A percentile compares a stretch with the other conserved stretches of the same genome.
These are phyloP conservation scores for Oldenlandia corymbosa DNA, from an alignment of 257 asterid genomes.

Conservation along the genomic window DNA sequence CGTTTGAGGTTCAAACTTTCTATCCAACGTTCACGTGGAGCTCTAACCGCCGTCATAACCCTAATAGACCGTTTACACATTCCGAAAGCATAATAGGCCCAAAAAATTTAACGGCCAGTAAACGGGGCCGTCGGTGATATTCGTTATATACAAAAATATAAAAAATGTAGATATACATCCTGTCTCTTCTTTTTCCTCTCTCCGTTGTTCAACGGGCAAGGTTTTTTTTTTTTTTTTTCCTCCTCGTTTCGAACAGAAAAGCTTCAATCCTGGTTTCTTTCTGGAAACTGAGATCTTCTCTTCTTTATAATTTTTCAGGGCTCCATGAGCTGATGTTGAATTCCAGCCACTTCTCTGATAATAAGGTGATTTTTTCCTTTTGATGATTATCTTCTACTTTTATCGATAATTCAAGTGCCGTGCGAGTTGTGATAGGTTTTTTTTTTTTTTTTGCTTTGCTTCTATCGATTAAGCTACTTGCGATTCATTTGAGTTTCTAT, in stretches of 20 bases:
- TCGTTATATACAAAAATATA: slow-evolving; percentile 72
- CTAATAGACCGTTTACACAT: neutral
- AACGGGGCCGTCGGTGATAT: slow-evolving; percentile 78
- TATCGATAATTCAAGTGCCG: slow-evolving; percentile 13
- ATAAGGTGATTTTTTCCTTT: slow-evolving; percentile 13
- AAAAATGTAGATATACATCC: slow-evolving; percentile 26
- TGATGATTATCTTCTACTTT: slow-evolving; percentile 21
- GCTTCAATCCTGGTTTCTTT: slow-evolving; percentile 32
- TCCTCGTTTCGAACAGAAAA: slow-evolving; percentile 34
- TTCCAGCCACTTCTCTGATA: slow-evolving; percentile 20
- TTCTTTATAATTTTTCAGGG: slow-evolving; percentile 20
- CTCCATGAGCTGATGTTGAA: slow-evolving; percentile 32
- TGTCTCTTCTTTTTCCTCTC: slow-evolving; percentile 29
- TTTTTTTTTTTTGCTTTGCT: neutral
- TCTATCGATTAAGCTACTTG: slow-evolving; percentile 11
- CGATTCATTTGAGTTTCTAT: slow-evolving; percentile 3
- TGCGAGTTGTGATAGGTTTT: slow-evolving; percentile 2
- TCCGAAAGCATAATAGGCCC: neutral
- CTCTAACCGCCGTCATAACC: slow-evolving; percentile 39
- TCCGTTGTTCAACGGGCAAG: slow-evolving; percentile 79
- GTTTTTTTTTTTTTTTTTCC: too few species aligned
- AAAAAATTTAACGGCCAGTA: slow-evolving; percentile 31
- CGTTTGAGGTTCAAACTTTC: slow-evolving; percentile 94
- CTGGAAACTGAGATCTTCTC: slow-evolving; percentile 24
- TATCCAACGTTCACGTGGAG: slow-evolving; percentile 55